phyloP scores from a whole-genome alignment of 495 filamentous ascomycete species.

The Pyronema omphalodes region DNA sequence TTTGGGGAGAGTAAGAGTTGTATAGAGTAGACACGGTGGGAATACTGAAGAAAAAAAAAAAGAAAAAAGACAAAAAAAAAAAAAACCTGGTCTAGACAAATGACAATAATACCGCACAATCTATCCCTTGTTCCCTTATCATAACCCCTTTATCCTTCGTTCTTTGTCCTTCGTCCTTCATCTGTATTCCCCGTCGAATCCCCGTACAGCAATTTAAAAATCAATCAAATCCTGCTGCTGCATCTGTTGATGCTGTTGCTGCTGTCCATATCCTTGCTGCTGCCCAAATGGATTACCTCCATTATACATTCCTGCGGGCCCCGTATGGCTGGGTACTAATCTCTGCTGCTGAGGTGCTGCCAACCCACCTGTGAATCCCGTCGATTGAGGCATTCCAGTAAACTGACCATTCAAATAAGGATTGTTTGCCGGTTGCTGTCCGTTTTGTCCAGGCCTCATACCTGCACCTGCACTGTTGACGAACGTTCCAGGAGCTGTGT shows the following conservation, averaged over 20 bases:
- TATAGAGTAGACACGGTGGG: too few species aligned
- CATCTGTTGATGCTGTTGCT: constrained; percentile 46
- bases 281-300: constrained; percentile 42
- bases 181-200: too few species aligned
- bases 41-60: not conserved
- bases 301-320: constrained; percentile 33
- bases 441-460: constrained; percentile 40
- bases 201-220: constrained; percentile 32
- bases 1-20: too few species aligned
- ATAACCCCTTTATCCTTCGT: not conserved
- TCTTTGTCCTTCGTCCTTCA: too few species aligned
- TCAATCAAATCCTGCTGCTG: constrained; percentile 75
- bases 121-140: not conserved
- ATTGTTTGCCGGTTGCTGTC: constrained; percentile 48
- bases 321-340: constrained; percentile 60
- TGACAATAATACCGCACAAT: too few species aligned
- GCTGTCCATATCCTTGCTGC: constrained; percentile 29
- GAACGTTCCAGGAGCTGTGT: constrained; percentile 91
- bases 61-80: not conserved
- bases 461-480: constrained; percentile 77
- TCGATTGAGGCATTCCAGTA: constrained; percentile 53
- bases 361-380: constrained; percentile 22
- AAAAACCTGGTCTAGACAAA: not conserved
- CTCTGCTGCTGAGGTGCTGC: constrained; percentile 25
- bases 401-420: constrained; percentile 71